Conservation (phyloP, 1,284 basidiomycete species). For the Moesziomyces globuligerus region DNA sequence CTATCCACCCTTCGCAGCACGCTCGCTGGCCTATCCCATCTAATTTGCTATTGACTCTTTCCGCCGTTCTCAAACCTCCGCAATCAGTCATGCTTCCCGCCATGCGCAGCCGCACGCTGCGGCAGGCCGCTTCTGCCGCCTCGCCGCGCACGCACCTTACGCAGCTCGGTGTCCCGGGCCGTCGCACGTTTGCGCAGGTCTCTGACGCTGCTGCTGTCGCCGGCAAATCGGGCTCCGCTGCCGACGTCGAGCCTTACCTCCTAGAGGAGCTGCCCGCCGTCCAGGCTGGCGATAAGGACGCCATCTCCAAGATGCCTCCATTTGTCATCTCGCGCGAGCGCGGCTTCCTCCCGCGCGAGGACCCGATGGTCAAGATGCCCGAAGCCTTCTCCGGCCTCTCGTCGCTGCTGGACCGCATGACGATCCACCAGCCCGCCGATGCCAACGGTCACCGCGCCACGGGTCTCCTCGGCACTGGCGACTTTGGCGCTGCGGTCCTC, state of each 20-base stretch:
- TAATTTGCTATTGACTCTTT: too few relatives aligned
- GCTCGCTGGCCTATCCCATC: not conserved
- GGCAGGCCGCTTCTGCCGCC: conserved; percentile 8
- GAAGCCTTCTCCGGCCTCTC: conserved; percentile 43
- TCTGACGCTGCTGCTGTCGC: conserved; percentile 32
- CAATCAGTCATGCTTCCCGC: conserved; percentile 24
- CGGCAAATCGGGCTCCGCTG: not conserved
- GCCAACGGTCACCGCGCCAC: conserved; percentile 35
- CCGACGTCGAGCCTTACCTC: conserved; percentile 49
- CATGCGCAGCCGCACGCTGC: conserved; percentile 28
- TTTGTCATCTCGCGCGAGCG: conserved; percentile 52
- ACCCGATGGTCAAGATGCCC: conserved; percentile 55
- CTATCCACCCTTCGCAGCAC: not conserved
- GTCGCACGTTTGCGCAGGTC: conserved; percentile 41
- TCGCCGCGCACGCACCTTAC: not conserved
- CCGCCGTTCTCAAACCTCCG: too few relatives aligned
- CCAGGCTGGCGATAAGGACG: conserved; percentile 25
- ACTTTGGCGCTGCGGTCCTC: conserved; percentile 59
- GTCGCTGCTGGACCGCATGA: conserved; percentile 61
- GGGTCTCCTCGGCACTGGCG: conserved; percentile 59
- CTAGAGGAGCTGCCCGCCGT: conserved; percentile 50
- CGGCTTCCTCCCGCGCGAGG: conserved; percentile 55
- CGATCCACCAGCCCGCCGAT: conserved; percentile 59
- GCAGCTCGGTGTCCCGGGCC: not conserved
- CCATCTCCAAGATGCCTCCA: conserved; percentile 47